A percentile compares a stretch with the other conserved stretches of the same genome.
Conservation (phyloP, 305 asterid genomes). For the Coffea humblotiana region DNA sequence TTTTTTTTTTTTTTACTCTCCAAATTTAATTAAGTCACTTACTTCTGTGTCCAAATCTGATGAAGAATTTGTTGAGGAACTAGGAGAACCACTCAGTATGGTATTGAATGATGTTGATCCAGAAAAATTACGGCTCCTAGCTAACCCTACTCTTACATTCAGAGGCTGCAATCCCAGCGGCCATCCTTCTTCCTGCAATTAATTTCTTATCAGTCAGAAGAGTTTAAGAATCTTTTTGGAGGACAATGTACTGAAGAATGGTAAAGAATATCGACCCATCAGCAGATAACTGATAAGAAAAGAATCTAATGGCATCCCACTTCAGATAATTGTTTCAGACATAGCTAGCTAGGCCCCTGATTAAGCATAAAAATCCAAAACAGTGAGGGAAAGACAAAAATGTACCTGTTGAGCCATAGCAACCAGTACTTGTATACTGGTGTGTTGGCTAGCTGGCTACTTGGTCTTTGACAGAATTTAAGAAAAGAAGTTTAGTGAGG, state of each 20-base stretch:
- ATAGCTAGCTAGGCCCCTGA: conserved; percentile 2
- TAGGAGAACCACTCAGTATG: conserved; percentile 34
- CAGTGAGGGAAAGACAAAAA: neutral
- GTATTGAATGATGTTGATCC: conserved; percentile 51
- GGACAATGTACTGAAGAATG: conserved; percentile 11
- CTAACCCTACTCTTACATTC: conserved; percentile 44
- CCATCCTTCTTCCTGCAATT: conserved; percentile 52
- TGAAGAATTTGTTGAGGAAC: conserved; percentile 38
- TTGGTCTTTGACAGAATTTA: neutral
- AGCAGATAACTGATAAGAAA: neutral
- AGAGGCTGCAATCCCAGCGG: conserved; percentile 50
- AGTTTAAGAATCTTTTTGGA: conserved; percentile 12
- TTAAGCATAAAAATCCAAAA: conserved; percentile 1
- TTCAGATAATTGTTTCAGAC: neutral
- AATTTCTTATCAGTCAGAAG: conserved; percentile 26
- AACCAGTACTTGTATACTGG: conserved; percentile 5
- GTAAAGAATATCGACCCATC: conserved; percentile 2
- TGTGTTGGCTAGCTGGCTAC: neutral
- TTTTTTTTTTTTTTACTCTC: neutral
- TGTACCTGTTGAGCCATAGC: conserved; percentile 37
- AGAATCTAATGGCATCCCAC: neutral
- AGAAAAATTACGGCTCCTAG: conserved; percentile 35
- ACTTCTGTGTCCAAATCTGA: conserved; percentile 51
- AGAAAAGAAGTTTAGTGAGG: conserved; percentile 2
- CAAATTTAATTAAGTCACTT: conserved; percentile 1